Percentiles rank a stretch among this genome's conserved stretches.
Conservation (phyloP, 2,329 filamentous ascomycete genomes). For the Magnaporthiopsis rhizophila region DNA sequence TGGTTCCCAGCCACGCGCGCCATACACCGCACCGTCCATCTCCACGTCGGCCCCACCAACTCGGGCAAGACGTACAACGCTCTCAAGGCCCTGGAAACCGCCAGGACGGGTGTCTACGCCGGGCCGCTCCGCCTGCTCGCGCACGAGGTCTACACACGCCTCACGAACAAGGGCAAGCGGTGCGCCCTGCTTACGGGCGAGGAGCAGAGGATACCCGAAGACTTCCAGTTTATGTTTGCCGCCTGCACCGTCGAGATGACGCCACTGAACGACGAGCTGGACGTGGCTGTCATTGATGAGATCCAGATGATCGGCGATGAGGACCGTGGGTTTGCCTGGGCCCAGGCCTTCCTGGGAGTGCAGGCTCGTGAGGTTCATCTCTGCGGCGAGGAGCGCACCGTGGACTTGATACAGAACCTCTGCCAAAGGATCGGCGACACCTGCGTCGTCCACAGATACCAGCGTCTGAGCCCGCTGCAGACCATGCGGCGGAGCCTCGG, state of each 20-base stretch:
- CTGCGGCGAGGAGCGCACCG: slow-evolving; percentile 80
- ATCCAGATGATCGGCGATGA: slow-evolving; percentile 90
- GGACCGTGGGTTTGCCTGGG: slow-evolving; percentile 90
- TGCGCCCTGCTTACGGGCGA: slow-evolving; percentile 88
- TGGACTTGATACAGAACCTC: slow-evolving; percentile 69
- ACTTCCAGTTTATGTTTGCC: slow-evolving; percentile 50
- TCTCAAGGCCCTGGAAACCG: slow-evolving; percentile 71
- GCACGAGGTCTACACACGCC: slow-evolving; percentile 87
- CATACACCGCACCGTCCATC: slow-evolving; percentile 73
- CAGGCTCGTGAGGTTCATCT: slow-evolving; percentile 85
- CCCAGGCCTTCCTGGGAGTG: slow-evolving; percentile 77
- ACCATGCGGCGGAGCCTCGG: slow-evolving; percentile 56
- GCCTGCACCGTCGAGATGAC: slow-evolving; percentile 94
- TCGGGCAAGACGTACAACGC: slow-evolving; percentile 97
- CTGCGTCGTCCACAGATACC: slow-evolving; percentile 71
- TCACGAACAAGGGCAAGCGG: slow-evolving; percentile 66
- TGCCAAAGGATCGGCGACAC: slow-evolving; percentile 76
- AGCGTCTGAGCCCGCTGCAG: slow-evolving; percentile 72
- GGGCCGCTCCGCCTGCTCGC: slow-evolving; percentile 83
- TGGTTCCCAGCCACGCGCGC: slow-evolving; percentile 84
- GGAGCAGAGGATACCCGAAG: slow-evolving; percentile 64
- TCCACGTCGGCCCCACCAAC: slow-evolving; percentile 95
- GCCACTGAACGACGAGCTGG: slow-evolving; percentile 48
- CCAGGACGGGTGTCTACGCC: slow-evolving; percentile 74
- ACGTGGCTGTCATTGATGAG: slow-evolving; percentile 95